phyloP scores from a whole-genome alignment of 139 green algal genomes.

The Closterium sp. region DNA sequence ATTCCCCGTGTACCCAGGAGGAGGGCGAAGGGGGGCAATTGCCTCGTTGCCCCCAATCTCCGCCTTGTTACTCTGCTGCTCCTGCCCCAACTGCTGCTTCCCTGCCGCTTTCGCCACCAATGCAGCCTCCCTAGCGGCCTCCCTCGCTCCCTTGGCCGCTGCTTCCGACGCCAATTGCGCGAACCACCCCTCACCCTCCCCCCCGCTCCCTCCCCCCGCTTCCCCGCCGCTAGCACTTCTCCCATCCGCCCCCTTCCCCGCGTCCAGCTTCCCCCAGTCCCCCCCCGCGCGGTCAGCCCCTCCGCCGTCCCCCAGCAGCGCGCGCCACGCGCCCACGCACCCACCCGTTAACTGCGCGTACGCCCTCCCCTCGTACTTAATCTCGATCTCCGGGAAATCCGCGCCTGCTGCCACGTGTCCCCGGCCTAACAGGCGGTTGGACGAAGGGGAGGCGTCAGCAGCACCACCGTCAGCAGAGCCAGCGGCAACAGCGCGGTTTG shows the following conservation, averaged over 20 bases:
- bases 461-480: neutral
- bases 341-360: neutral
- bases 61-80: neutral
- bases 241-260: neutral
- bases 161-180: neutral
- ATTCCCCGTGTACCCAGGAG: neutral
- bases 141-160: neutral
- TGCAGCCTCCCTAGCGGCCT: neutral
- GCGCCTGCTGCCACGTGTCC: neutral
- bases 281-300: neutral
- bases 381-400: slow-evolving; percentile 3
- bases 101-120: neutral
- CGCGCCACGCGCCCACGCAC: neutral
- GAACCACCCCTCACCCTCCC: neutral
- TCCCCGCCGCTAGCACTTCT: neutral
- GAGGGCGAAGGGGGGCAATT: neutral
- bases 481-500: neutral
- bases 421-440: neutral
- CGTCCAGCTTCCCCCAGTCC: neutral
- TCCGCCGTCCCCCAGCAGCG: neutral
- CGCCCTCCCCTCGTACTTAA: slow-evolving; percentile 1
- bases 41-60: neutral
- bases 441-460: neutral
- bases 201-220: neutral
- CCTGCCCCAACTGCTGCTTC: neutral